phyloP scores from a whole-genome alignment of 257 asterid species.

The Solanum chmielewskii region DNA sequence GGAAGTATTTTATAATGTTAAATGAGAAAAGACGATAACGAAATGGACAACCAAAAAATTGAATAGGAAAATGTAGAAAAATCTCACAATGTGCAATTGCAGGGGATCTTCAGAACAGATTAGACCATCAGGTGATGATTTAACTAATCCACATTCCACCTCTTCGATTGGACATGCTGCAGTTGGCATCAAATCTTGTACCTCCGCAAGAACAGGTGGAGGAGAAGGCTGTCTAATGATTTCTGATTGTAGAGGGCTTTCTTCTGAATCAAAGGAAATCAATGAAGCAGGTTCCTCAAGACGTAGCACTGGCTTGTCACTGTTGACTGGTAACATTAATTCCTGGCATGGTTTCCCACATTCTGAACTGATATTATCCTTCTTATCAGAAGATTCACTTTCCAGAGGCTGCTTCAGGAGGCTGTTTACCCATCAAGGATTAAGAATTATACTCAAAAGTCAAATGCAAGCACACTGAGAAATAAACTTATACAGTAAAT shows the following conservation, averaged over 20 bases:
- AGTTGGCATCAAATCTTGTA: constrained; percentile 64
- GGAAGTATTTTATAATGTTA: not conserved
- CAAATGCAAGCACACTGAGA: not conserved
- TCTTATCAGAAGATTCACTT: constrained; percentile 25
- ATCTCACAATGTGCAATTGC: constrained; percentile 77
- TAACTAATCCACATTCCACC: constrained; percentile 27
- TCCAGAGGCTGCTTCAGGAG: constrained; percentile 36
- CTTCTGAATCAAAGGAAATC: constrained; percentile 64
- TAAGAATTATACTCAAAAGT: not conserved
- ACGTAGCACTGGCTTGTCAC: constrained; percentile 15
- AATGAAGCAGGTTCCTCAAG: constrained; percentile 57
- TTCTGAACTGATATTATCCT: constrained; percentile 31
- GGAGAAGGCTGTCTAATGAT: constrained; percentile 74
- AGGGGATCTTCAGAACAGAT: constrained; percentile 71
- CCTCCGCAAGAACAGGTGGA: constrained; percentile 73
- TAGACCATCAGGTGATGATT: constrained; percentile 33
- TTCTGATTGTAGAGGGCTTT: constrained; percentile 34
- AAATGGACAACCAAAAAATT: not conserved
- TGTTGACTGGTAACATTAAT: constrained; percentile 26
- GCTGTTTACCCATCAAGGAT: constrained; percentile 25
- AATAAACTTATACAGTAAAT: not conserved
- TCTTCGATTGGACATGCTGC: constrained; percentile 28
- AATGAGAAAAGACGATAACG: not conserved
- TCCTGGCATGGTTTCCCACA: constrained; percentile 32
- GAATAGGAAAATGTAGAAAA: not conserved